phyloP scores from a whole-genome alignment of 2,329 filamentous ascomycete species.

The Calonectria hawksworthii region DNA sequence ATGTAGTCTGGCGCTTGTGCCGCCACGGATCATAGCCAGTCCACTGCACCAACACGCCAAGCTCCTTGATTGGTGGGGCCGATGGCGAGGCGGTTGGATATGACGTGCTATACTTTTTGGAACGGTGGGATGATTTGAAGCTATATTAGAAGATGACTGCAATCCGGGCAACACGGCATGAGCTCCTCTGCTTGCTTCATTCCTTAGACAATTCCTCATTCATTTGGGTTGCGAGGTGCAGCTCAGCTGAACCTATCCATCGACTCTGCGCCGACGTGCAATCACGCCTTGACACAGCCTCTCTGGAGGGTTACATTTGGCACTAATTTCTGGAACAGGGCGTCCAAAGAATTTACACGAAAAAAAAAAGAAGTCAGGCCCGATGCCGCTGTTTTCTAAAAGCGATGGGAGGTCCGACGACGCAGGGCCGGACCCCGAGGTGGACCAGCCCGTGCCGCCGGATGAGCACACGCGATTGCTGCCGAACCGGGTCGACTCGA shows the following conservation, averaged over 20 bases:
- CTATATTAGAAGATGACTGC: constrained; percentile 18
- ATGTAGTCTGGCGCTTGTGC: constrained; percentile 37
- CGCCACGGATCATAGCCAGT: constrained; percentile 26
- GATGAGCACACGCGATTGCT: constrained; percentile 76
- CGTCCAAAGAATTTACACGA: not conserved
- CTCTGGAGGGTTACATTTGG: not conserved
- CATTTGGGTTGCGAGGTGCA: not conserved
- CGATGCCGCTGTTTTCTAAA: constrained; percentile 52
- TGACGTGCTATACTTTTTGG: constrained; percentile 45
- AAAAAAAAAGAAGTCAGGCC: not conserved
- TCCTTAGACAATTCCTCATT: not conserved
- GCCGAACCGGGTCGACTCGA: constrained; percentile 73
- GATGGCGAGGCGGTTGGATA: constrained; percentile 32
- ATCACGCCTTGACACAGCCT: not conserved
- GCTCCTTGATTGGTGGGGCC: constrained; percentile 34
- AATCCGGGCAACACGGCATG: not conserved
- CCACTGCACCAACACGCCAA: constrained; percentile 17
- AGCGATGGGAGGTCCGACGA: constrained; percentile 39
- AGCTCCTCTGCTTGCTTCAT: not conserved
- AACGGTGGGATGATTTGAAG: constrained; percentile 7
- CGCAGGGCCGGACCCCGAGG: constrained; percentile 39
- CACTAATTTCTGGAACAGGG: not conserved
- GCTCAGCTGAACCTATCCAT: not conserved
- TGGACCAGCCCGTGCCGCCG: constrained; percentile 50
- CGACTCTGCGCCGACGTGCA: not conserved